Percentiles rank a stretch among this genome's conserved stretches.
Conservation (phyloP, 306 rosid genomes). For the Trichosanthes truncata region DNA sequence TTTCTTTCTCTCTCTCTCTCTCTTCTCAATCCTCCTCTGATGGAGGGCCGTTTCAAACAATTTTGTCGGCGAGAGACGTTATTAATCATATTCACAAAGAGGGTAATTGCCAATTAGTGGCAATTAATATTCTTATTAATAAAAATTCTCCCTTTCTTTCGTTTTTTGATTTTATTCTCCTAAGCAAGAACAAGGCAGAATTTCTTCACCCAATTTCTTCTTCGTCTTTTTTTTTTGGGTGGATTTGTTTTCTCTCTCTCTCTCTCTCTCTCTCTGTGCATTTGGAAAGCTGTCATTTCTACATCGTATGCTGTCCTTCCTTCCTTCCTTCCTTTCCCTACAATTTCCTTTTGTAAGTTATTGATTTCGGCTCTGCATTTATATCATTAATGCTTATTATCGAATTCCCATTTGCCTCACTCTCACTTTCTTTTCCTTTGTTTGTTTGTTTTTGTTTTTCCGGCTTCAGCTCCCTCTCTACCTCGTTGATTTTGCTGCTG, state of each 20-base stretch:
- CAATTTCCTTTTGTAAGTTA: constrained; percentile 25
- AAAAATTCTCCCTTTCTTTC: neutral
- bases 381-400: constrained; percentile 61
- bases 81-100: constrained; percentile 40
- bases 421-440: neutral
- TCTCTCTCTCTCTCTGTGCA: neutral
- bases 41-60: constrained; percentile 61
- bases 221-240: neutral
- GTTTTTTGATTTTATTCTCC: neutral
- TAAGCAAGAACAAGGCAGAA: neutral
- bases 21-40: constrained; percentile 15
- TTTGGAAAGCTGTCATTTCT: constrained; percentile 44
- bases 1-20: neutral
- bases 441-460: neutral
- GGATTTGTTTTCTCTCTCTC: neutral
- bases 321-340: neutral
- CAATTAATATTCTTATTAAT: constrained; percentile 21
- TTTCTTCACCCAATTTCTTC: neutral
- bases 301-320: neutral
- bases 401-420: constrained; percentile 22
- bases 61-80: constrained; percentile 86
- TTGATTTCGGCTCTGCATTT: constrained; percentile 39
- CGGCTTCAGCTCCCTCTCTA: constrained; percentile 16
- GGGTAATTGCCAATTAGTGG: constrained; percentile 35
- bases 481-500: constrained; percentile 13